Conservation (phyloP, 1,139 yeast species). For the Pichia sp. region DNA sequence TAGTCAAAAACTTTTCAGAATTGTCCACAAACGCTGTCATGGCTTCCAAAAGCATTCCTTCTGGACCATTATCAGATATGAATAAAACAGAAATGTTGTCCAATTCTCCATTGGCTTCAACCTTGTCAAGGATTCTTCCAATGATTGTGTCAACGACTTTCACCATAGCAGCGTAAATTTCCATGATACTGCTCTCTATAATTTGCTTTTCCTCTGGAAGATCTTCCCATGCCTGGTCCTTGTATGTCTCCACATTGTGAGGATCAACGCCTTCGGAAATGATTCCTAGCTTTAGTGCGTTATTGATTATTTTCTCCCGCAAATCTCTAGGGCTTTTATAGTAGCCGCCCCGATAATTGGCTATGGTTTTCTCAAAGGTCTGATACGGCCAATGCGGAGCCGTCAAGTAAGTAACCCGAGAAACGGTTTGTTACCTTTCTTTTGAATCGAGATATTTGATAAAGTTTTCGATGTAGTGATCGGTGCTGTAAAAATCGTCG, state of each 20-base stretch:
- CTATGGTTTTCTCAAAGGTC: conserved; percentile 46
- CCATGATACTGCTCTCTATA: conserved; percentile 45
- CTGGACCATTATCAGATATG: conserved; percentile 62
- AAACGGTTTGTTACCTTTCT: conserved; percentile 41
- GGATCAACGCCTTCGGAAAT: conserved; percentile 43
- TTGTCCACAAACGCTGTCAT: conserved; percentile 39
- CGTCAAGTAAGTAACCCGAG: conserved; percentile 52
- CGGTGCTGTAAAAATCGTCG: conserved; percentile 46
- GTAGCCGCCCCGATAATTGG: conserved; percentile 47
- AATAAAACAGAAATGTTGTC: conserved; percentile 51
- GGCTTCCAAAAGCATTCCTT: conserved; percentile 55
- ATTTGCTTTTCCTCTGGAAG: conserved; percentile 36
- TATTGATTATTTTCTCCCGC: conserved; percentile 38
- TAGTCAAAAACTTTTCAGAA: conserved; percentile 31
- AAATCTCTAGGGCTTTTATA: conserved; percentile 47
- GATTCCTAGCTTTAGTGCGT: conserved; percentile 43
- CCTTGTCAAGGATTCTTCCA: conserved; percentile 42
- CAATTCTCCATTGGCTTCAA: conserved; percentile 40
- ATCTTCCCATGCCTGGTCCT: conserved; percentile 42
- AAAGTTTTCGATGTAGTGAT: conserved; percentile 44
- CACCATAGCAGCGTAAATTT: conserved; percentile 58
- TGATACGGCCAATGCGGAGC: conserved; percentile 66
- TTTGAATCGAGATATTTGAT: conserved; percentile 37
- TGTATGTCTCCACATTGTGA: conserved; percentile 43
- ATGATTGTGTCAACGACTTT: conserved; percentile 47